Evolutionary conservation across 1,284 basidiomycete species (phyloP), one percentile per base, ranked within the genome.

Genomic region (Takashimella koratensis): DNA sequence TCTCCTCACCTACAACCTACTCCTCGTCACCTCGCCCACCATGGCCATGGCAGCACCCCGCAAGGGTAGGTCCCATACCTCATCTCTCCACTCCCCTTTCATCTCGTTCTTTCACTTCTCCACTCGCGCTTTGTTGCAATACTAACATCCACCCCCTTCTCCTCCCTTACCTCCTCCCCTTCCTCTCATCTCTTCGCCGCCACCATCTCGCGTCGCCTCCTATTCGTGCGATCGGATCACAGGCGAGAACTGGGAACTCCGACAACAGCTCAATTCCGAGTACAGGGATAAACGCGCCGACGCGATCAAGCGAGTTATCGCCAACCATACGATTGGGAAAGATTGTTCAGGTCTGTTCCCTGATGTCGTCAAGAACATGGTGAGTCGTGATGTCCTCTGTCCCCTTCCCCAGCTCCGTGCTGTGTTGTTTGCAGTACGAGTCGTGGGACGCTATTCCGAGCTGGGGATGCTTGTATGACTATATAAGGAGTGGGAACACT

Each of bases 321-420:
- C 92, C 47, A 92, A 90, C 64, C 94, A 95, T 87, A 95, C 91
- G 1, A 90, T 96, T 57, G 90, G 91, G 53, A 96, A 96, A 83
- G 92, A 97, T 78, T 90, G 95, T 75, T 88, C 88, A 71, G 95
- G 92, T 27, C 84, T 98, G 59, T 98, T 98, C 72, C 92, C 93
- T 5, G 92, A 97, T 76, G 95, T 98, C 22, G 86, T 99, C 71
- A 98, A 98, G 83, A 98, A 98, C 77, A 97, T 97, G 91, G 76
- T 77, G 44, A 55, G 71, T 64, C 16, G 2, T 10, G n/a, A n/a
- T n/a, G n/a, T n/a, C n/a, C n/a, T n/a, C n/a, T n/a, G n/a, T n/a
- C n/a, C n/a, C n/a, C n/a, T n/a, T n/a, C n/a, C n/a, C n/a, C n/a
- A n/a, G n/a, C n/a, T n/a, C n/a, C n/a, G n/a, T n/a, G n/a, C n/a